These are phyloP conservation scores for Amauroascus niger DNA, from an alignment of 2,329 filamentous ascomycete genomes.

Conservation along the genomic window DNA sequence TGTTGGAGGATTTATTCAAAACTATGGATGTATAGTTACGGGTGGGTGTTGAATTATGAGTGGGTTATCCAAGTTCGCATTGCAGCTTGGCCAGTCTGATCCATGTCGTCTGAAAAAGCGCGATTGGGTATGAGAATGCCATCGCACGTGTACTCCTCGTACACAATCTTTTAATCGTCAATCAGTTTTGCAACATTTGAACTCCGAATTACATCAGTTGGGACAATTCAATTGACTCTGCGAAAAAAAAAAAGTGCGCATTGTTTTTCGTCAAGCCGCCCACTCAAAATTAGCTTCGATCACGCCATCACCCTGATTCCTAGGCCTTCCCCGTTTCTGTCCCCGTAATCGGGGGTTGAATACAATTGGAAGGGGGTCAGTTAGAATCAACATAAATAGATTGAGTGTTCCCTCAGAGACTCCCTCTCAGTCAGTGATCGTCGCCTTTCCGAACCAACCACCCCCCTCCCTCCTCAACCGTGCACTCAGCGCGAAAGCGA, in stretches of 20 bases:
- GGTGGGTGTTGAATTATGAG: too few species aligned
- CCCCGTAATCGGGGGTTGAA: not conserved
- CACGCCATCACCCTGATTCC: conserved; percentile 11
- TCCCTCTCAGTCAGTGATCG: not conserved
- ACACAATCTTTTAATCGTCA: too few species aligned
- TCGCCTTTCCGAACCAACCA: not conserved
- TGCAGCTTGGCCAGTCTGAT: too few species aligned
- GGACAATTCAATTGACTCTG: not conserved
- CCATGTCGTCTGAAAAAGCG: too few species aligned
- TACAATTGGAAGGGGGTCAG: not conserved
- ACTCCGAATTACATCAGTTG: not conserved
- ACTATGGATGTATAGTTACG: too few species aligned
- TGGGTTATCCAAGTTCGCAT: too few species aligned
- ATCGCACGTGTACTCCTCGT: too few species aligned
- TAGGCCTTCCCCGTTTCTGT: not conserved
- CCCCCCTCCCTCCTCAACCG: not conserved
- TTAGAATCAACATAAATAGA: conserved; percentile 3
- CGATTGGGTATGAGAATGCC: too few species aligned
- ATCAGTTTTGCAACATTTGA: not conserved
- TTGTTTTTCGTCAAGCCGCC: not conserved
- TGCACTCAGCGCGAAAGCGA: not conserved
- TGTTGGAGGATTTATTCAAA: too few species aligned
- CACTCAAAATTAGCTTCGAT: conserved; percentile 11
- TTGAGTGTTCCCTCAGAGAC: not conserved
- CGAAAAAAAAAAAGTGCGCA: conserved; percentile 2